Evolutionary conservation across 2,329 filamentous ascomycete genomes (phyloP), one percentile per base, ranked within the genome.

Genomic region (Cyphellophora europaea): DNA sequence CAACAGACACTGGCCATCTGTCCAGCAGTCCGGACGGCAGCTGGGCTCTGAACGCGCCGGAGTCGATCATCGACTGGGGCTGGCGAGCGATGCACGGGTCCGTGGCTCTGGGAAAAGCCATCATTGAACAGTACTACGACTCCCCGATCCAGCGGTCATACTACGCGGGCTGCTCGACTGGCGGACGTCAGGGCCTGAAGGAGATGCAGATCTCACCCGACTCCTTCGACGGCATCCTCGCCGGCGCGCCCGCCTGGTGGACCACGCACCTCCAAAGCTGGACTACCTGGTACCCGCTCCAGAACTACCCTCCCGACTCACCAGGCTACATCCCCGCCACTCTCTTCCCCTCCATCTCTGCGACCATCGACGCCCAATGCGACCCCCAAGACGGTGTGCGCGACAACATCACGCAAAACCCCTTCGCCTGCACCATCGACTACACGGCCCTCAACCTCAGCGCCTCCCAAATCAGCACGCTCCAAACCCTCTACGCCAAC

Each of bases 201-300:
- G 60, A 59, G 2, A 54, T 59, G 3, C 58, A 67, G 37, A 52
- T 58, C 30, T 68, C 56, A 40, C 65, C 64, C 1, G 49, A 60
- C 11, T 64, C 67, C 42, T 68, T 67, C 33, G 64, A 68, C 37
- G 65, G 65, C 27, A 62, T 68, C 32, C 56, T 67, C 15, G 56
- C 60, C 5, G 63, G 61, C n/a, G 56, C 64, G 29, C 62, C 55
- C 13, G 62, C 62, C n/a, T 72, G 68, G 67, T 71, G 66, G 57
- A 40, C 40, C 25, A 23, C 40, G 12, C 14, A 34, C 34, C 5
- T 48, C 50, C 5, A 46, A 46, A 6, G 59, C 53, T 36, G 60
- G 3, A 36, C 48, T 2, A 43, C 47, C 1, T 48, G 46, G 13
- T 47, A 43, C 37, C 53, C 49, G 44, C 41, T 45, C 12, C 44